These are phyloP conservation scores for Rhodomyrtus tomentosa DNA, from an alignment of 345 rosid genomes.

Conservation along the genomic window DNA sequence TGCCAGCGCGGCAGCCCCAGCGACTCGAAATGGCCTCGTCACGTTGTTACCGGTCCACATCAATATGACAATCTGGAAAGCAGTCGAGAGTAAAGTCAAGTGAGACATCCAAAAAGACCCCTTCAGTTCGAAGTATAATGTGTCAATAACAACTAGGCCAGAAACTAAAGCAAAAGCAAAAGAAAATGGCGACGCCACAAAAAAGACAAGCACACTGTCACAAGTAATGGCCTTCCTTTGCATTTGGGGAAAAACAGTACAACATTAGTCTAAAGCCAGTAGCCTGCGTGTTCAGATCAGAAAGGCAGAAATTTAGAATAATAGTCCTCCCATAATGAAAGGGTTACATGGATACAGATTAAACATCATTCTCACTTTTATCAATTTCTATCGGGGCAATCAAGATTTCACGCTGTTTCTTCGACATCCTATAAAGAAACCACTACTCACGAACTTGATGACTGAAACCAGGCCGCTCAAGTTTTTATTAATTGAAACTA, in stretches of 20 bases:
- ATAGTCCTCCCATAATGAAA: neutral
- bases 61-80: conserved; percentile 22
- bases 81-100: neutral
- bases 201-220: neutral
- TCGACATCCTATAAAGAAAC: neutral
- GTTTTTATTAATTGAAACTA: neutral
- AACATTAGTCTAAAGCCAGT: neutral
- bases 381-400: neutral
- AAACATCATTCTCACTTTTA: neutral
- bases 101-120: neutral
- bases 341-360: neutral
- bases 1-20: conserved; percentile 30
- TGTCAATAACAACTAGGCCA: neutral
- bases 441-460: neutral
- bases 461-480: neutral
- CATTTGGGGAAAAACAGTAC: neutral
- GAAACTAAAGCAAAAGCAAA: neutral
- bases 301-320: neutral
- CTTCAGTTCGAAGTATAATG: neutral
- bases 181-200: neutral
- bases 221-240: neutral
- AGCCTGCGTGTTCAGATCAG: neutral
- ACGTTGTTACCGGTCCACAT: conserved; percentile 36
- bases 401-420: neutral
- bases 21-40: conserved; percentile 29